Percentiles rank a stretch among this genome's conserved stretches.
Conservation (phyloP, 2,329 filamentous ascomycete species). For the Claviceps purpurea region DNA sequence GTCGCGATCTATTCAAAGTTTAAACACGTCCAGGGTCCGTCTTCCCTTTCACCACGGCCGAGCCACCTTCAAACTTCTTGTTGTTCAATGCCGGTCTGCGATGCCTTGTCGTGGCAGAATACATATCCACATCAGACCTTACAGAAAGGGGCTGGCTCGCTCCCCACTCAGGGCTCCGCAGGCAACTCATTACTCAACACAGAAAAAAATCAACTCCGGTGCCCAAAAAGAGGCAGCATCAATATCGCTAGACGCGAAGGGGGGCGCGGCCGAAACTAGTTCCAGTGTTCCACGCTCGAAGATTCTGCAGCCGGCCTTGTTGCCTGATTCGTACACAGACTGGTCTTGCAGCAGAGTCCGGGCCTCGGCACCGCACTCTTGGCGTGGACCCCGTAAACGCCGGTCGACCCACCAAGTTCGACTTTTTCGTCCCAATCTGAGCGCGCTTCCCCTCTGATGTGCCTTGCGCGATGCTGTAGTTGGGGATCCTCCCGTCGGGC, state of each 20-base stretch:
- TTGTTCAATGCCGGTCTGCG: background rate
- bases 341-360: conserved; percentile 1
- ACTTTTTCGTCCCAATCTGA: background rate
- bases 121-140: background rate
- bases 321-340: background rate
- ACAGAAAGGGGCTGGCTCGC: too few relatives aligned
- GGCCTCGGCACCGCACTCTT: conserved; percentile 2
- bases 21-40: background rate
- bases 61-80: background rate
- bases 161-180: too few relatives aligned
- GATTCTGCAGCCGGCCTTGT: background rate
- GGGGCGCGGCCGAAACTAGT: background rate
- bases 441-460: background rate
- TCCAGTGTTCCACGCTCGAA: background rate
- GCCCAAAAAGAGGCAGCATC: too few relatives aligned
- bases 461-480: background rate
- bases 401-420: background rate
- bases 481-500: background rate
- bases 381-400: background rate
- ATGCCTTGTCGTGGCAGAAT: background rate
- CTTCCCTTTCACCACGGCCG: background rate
- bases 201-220: too few relatives aligned
- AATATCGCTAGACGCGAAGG: too few relatives aligned
- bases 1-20: background rate
- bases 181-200: too few relatives aligned